Evolutionary conservation across 371 early-diverging fungal species (phyloP).

Genomic region (Pancytospora epiphaga): DNA sequence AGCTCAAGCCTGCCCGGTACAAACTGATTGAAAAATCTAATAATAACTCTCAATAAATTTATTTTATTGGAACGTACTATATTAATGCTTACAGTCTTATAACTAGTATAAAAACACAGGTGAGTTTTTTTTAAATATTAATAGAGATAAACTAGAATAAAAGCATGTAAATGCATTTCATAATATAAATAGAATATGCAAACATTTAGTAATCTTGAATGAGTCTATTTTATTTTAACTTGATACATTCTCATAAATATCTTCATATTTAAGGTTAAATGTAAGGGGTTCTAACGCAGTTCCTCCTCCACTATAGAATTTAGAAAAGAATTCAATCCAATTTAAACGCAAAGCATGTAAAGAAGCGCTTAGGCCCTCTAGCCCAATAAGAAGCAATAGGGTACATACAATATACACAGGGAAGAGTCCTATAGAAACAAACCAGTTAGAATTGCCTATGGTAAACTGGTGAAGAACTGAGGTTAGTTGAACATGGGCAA

Average conservation of each 20-base stretch:
- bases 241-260: conserved; percentile 16
- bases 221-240: conserved; percentile 7
- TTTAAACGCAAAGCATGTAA: conserved; percentile 94
- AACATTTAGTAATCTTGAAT: too few relatives aligned
- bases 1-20: too few relatives aligned
- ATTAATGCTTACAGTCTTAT: too few relatives aligned
- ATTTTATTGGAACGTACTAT: too few relatives aligned
- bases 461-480: conserved; percentile 91
- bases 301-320: conserved; percentile 82
- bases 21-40: too few relatives aligned
- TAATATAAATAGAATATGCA: too few relatives aligned
- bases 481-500: conserved; percentile 96
- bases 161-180: too few relatives aligned
- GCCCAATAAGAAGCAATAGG: conserved; percentile 72
- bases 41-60: too few relatives aligned
- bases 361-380: conserved; percentile 96
- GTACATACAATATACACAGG: conserved; percentile 63
- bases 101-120: too few relatives aligned
- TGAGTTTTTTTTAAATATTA: too few relatives aligned
- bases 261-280: conserved; percentile 45
- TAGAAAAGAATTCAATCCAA: conserved; percentile 98
- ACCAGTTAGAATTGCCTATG: conserved; percentile 65
- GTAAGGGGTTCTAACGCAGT: conserved; percentile 70
- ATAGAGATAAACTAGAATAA: too few relatives aligned
- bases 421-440: conserved; percentile 69